Percentiles rank a stretch among this genome's conserved stretches.
These are phyloP conservation scores for Verticillium zaregamsianum DNA, from an alignment of 2,329 filamentous ascomycete genomes.

Conservation along the genomic window DNA sequence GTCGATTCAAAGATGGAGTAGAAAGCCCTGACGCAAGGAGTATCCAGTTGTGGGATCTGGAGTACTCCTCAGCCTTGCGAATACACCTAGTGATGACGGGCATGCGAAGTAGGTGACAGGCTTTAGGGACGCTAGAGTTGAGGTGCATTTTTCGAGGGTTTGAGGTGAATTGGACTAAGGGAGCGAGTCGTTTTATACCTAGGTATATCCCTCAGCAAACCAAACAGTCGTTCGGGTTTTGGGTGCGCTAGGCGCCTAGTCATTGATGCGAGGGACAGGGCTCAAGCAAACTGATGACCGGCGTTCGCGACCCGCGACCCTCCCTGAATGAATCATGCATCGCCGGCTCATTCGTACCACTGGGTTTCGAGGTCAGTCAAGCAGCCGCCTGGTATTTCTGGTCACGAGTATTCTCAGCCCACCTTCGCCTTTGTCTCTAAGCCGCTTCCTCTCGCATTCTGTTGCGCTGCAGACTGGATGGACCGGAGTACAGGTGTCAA, in stretches of 20 bases:
- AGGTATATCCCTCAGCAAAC: not conserved
- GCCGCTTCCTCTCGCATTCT: no score
- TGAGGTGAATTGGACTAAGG: not conserved
- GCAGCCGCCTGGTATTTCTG: no score
- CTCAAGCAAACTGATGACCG: not conserved
- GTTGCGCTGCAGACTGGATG: not conserved
- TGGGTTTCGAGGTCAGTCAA: not conserved
- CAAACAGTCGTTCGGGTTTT: not conserved
- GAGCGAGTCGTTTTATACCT: not conserved
- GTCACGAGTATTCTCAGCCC: no score
- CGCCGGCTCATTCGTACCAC: not conserved
- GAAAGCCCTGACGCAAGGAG: slow-evolving; percentile 57
- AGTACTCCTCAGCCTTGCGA: slow-evolving; percentile 61
- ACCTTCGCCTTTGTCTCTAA: no score
- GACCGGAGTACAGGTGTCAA: not conserved
- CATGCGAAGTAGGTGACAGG: slow-evolving; percentile 5
- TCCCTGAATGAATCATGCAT: not conserved
- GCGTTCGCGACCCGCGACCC: not conserved
- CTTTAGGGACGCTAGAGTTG: not conserved
- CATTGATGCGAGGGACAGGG: not conserved
- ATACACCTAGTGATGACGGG: slow-evolving; percentile 14
- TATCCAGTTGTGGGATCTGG: slow-evolving; percentile 52
- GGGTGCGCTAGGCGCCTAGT: not conserved
- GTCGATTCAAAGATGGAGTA: not conserved
- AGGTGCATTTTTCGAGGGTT: not conserved